These are phyloP conservation scores for Epichloe brachyelytri DNA, from an alignment of 2,329 filamentous ascomycete genomes.

Conservation along the genomic window DNA sequence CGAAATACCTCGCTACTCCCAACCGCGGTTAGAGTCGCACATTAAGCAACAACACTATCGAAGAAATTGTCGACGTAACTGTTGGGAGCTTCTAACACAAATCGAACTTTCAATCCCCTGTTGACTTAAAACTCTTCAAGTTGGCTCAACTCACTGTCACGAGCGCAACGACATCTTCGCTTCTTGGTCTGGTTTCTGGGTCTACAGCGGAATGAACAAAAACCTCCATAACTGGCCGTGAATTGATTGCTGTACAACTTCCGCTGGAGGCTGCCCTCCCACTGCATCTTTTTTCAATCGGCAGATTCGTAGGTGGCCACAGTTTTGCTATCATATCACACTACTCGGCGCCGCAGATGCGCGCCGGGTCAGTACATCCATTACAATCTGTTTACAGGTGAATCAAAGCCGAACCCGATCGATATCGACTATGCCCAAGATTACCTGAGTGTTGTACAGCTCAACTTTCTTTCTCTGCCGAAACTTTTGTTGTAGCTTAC, in stretches of 20 bases:
- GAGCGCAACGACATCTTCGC: conserved; percentile 65
- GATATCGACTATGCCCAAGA: not conserved
- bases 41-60: not conserved
- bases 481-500: not conserved
- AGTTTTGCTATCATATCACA: conserved; percentile 17
- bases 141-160: conserved; percentile 75
- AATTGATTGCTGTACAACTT: not conserved
- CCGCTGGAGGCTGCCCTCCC: not conserved
- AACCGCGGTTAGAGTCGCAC: not conserved
- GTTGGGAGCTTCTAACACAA: not conserved
- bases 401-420: not conserved
- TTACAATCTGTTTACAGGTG: not conserved
- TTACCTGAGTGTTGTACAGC: conserved; percentile 17
- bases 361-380: conserved; percentile 18
- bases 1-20: not conserved
- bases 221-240: conserved; percentile 74
- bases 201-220: conserved; percentile 92
- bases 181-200: conserved; percentile 84
- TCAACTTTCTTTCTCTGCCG: conserved; percentile 1
- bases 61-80: not conserved
- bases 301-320: conserved; percentile 5
- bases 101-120: not conserved
- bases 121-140: conserved; percentile 54
- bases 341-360: conserved; percentile 23
- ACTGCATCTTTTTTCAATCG: not conserved